Base-by-base conservation (phyloP, 306 rosid species). In the Sesbania bispinosa region DNA sequence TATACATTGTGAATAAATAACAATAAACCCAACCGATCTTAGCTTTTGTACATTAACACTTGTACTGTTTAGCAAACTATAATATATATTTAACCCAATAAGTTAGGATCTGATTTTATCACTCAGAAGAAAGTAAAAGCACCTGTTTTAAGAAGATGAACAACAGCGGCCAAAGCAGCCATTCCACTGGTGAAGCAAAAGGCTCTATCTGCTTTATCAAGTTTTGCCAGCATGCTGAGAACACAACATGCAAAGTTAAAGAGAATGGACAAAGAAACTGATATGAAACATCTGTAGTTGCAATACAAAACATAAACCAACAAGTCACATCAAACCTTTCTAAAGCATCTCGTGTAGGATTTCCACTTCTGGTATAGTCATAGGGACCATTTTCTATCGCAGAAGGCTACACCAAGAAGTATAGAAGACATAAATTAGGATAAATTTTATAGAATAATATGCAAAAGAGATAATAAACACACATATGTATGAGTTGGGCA, bases 141-240 rank as follows among this genome's bases (percentile, higher is more conserved):
- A 93, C 98, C 97, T 23, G 88, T 75, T 69, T 82, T 84, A 38
- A 93, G 87, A 79, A 90, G 97, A 81, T 82, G 94, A 64, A 81
- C 63, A 64, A 93, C 98, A 74, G 98, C 79, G 62, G 83, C 58
- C 84, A 93, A 79, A 81, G 97, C 98, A 74, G 98, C 94, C 98
- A 93, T 93, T 79, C 98, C 97, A 73, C 97, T 93, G 73, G 94
- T 85, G 86, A 88, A 93, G 87, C 98, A 88, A 67, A 93, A 68
- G 77, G 98, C 97, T 76, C 88, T 83, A 79, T 93, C 94, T 11
- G 97, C 98, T 76, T 88, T 90, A 75, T 93, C 97, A 76, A 90
- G 97, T 71, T 82, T 82, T 23, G 98, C 97, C 53, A 87, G 83
- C 35, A 88, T 84, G 70, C 97, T 93, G 80, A 18, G 46, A 79